Percentiles rank a stretch among this genome's conserved stretches.
Conservation (phyloP, 2,329 filamentous ascomycete species). For the Chaetomiaceae sp. region DNA sequence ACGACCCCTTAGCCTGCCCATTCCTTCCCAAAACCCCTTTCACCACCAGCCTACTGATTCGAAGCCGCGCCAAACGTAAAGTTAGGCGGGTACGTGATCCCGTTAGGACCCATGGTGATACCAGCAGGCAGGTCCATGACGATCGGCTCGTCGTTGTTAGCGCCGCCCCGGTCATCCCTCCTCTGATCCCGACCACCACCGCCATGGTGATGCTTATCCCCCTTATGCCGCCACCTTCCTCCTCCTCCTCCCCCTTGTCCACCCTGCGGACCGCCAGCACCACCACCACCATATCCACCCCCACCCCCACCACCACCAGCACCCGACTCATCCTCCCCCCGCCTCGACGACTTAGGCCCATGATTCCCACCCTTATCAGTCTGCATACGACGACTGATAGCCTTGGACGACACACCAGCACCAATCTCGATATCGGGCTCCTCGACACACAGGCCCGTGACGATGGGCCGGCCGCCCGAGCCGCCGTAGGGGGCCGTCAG, state of each 20-base stretch:
- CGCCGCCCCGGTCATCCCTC: conserved; percentile 26
- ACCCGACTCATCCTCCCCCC: conserved; percentile 31
- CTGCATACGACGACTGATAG: conserved; percentile 65
- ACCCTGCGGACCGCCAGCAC: conserved; percentile 15
- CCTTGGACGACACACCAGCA: conserved; percentile 93
- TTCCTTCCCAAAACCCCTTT: too few species aligned
- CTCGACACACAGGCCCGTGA: conserved; percentile 82
- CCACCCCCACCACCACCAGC: conserved; percentile 10
- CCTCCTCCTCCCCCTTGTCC: conserved; percentile 1
- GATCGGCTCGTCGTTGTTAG: conserved; percentile 28
- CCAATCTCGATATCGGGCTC: conserved; percentile 99
- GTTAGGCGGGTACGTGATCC: conserved; percentile 47
- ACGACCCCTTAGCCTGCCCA: too few species aligned
- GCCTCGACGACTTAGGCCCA: conserved; percentile 59
- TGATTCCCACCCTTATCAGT: conserved; percentile 63
- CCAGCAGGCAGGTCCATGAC: conserved; percentile 41
- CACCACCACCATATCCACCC: conserved; percentile 10
- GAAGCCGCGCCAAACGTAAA: conserved; percentile 33
- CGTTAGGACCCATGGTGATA: conserved; percentile 42
- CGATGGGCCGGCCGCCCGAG: conserved; percentile 77
- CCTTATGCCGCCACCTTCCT: conserved; percentile 20
- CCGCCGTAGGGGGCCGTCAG: conserved; percentile 89
- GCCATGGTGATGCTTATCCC: conserved; percentile 27
- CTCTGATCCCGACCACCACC: conserved; percentile 22
- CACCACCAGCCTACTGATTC: conserved; percentile 8